phyloP scores from a whole-genome alignment of 345 rosid species.

The Dipteronia dyeriana region DNA sequence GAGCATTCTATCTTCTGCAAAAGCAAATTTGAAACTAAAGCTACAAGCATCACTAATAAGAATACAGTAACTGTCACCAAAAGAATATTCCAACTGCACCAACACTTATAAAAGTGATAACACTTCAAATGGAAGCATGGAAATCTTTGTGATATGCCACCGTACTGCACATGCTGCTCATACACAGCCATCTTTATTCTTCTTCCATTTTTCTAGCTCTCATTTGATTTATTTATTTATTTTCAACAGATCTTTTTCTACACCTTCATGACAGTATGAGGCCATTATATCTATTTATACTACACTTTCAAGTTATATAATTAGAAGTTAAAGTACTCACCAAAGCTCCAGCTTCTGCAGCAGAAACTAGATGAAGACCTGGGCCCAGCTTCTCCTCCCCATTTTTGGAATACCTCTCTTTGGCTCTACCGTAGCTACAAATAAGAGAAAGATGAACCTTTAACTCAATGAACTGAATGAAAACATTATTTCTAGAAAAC shows the following conservation, averaged over 20 bases:
- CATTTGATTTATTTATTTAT: neutral
- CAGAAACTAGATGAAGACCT: constrained; percentile 83
- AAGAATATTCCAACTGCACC: no score
- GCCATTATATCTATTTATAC: neutral
- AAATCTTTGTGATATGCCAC: neutral
- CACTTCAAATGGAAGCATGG: no score
- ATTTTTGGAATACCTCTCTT: constrained; percentile 65
- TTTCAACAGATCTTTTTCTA: neutral
- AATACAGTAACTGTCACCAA: neutral
- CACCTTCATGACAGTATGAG: neutral
- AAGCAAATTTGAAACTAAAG: neutral
- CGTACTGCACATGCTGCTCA: neutral
- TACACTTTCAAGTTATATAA: constrained; percentile 12
- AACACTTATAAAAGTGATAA: no score
- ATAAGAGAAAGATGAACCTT: neutral
- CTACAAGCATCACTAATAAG: neutral
- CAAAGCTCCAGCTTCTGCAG: constrained; percentile 96
- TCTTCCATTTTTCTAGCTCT: neutral
- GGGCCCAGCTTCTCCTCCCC: constrained; percentile 66
- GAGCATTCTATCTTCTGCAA: neutral
- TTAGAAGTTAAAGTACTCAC: constrained; percentile 46
- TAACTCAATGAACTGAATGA: neutral
- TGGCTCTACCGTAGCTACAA: constrained; percentile 85
- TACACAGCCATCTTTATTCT: neutral
- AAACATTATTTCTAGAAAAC: neutral